These are phyloP conservation scores for Chaetomiaceae sp. DNA, from an alignment of 2,329 filamentous ascomycete species.

Conservation along the genomic window DNA sequence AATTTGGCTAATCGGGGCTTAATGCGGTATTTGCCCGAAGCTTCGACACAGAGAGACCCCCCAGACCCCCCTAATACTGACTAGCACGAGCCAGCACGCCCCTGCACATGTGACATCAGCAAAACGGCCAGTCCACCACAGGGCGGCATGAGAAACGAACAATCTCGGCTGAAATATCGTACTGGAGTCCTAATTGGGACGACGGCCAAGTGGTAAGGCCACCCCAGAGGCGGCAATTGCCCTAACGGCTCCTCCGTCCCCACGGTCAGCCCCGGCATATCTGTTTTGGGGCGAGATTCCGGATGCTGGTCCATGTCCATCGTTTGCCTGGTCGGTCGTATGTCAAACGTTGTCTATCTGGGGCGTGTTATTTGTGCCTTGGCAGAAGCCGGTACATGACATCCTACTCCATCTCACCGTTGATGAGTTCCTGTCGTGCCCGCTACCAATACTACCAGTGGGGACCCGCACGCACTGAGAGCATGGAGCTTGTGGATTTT, in stretches of 20 bases:
- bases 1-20: constrained; percentile 28
- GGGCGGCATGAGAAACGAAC: constrained; percentile 21
- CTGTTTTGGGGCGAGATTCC: neutral
- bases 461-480: neutral
- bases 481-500: neutral
- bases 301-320: neutral
- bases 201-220: constrained; percentile 6
- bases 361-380: constrained; percentile 19
- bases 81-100: neutral
- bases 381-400: constrained; percentile 22
- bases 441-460: too few relatives aligned
- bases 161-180: constrained; percentile 26
- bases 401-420: too few relatives aligned
- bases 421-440: too few relatives aligned
- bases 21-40: constrained; percentile 17
- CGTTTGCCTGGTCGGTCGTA: neutral
- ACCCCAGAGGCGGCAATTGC: constrained; percentile 13
- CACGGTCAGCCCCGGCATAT: constrained; percentile 12
- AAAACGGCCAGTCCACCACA: constrained; percentile 4
- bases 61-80: neutral
- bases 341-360: constrained; percentile 6
- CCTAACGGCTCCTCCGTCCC: constrained; percentile 2
- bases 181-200: constrained; percentile 23
- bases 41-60: neutral
- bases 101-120: constrained; percentile 18